Percentiles rank a stretch among this genome's conserved stretches.
Evolutionary conservation across 2,329 filamentous ascomycete genomes (phyloP).

Genomic region (Alternaria angustiovoidea): DNA sequence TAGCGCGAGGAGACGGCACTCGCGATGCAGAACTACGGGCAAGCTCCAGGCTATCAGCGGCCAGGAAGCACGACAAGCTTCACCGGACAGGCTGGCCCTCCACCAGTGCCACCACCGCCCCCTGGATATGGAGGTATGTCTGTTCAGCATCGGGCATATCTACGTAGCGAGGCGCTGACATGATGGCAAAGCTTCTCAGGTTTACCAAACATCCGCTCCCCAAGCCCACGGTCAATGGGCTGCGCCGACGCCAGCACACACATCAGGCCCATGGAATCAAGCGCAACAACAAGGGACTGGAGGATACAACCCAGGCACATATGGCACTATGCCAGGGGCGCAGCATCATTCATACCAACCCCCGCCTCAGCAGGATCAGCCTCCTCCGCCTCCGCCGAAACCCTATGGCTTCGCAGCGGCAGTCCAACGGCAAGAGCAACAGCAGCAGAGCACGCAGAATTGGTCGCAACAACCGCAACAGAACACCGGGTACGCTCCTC

Average conservation of each 20-base stretch:
- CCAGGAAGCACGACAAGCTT: slow-evolving; percentile 45
- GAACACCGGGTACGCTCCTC: slow-evolving; percentile 26
- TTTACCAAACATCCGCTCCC: slow-evolving; percentile 35
- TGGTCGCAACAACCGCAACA: slow-evolving; percentile 34
- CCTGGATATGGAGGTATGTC: slow-evolving; percentile 42
- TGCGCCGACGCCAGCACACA: slow-evolving; percentile 30
- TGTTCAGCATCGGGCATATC: background rate
- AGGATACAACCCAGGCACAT: slow-evolving; percentile 45
- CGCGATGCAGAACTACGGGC: slow-evolving; percentile 46
- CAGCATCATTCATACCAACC: slow-evolving; percentile 31
- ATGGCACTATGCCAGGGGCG: slow-evolving; percentile 43
- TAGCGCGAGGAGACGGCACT: background rate
- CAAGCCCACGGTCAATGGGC: slow-evolving; percentile 43
- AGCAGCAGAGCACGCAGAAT: slow-evolving; percentile 22
- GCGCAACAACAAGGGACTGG: slow-evolving; percentile 29
- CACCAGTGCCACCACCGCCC: slow-evolving; percentile 29
- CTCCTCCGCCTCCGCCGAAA: slow-evolving; percentile 50
- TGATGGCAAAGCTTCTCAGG: slow-evolving; percentile 21
- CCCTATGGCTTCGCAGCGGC: slow-evolving; percentile 42
- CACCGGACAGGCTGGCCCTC: slow-evolving; percentile 26
- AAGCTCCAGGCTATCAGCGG: slow-evolving; percentile 37
- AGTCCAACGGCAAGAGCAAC: slow-evolving; percentile 31
- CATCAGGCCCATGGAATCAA: slow-evolving; percentile 36
- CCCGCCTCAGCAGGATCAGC: slow-evolving; percentile 38
- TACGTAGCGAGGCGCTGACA: slow-evolving; percentile 9